Evolutionary conservation across 805 yeast genomes (phyloP), one percentile per base, ranked within the genome.

Genomic region (Myxozyma monticola): DNA sequence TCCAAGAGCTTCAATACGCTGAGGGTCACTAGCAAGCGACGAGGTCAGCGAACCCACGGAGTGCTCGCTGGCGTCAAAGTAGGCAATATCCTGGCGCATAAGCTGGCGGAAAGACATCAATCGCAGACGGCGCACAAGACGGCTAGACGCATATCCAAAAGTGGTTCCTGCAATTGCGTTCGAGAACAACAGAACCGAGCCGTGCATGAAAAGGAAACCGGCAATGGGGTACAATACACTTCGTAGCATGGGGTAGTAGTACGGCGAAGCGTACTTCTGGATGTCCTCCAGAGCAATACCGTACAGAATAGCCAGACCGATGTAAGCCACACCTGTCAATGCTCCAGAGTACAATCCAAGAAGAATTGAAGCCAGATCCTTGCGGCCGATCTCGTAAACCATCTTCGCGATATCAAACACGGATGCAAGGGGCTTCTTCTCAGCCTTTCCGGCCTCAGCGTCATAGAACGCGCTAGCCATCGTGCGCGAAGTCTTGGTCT

Each of bases 61-160:
- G 43, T 64, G 54, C 37, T 58, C 58, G 17, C 52, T 54, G 14
- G 44, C 37, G 36, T 64, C 68, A 40, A 62, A 64, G 47, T 60
- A 64, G n/a, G 60, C 34, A 29, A 65, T 49, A 34, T 64, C 68
- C 54, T 65, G 65, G 12, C 64, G 55, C 22, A 65, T 25, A 7
- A 62, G 25, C 24, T 63, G 57, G 14, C 49, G 45, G 34, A 63
- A 61, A 5, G 62, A 44, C 24, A 44, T 22, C 14, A 37, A 33
- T 14, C 68, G 61, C 15, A 65, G 57, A n/a, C 57, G 47, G 28
- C 59, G 53, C 15, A 62, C 49, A 9, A 65, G 59, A 9, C 50
- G 40, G 36, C 61, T 35, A 36, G 57, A 44, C 46, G 51, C 31
- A 46, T 47, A 37, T 43, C 62, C 59, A 30, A 54, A 52, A n/a